These are phyloP conservation scores for Helianthus annuus DNA, from an alignment of 129 eudicot genomes.

Conservation along the genomic window HanXRQr2.0-SUNRISE NC_035440.2:83932319-83932818, in stretches of 20 bases:
- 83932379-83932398: too few species aligned
- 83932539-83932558: not conserved
- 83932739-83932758: conserved; percentile 13
- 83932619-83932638: conserved; percentile 20
- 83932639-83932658: conserved; percentile 35
- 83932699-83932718: conserved; percentile 18
- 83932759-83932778: conserved; percentile 9
- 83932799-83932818: not conserved
- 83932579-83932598: conserved; percentile 8
- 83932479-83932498: conserved; percentile 2
- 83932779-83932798: conserved; percentile 6
- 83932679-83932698: conserved; percentile 7
- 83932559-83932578: conserved; percentile 7
- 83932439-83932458: not conserved
- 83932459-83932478: not conserved
- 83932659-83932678: conserved; percentile 17
- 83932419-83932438: not conserved
- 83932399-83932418: conserved; percentile 16
- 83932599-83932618: not conserved
- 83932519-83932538: not conserved
- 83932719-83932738: conserved; percentile 22
- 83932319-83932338: too few species aligned
- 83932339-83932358: too few species aligned
- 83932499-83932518: conserved; percentile 1
- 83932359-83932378: too few species aligned